Percentiles rank a stretch among this genome's conserved stretches.
phyloP scores from a whole-genome alignment of 306 rosid genomes.

The Rosa rugosa region DNA sequence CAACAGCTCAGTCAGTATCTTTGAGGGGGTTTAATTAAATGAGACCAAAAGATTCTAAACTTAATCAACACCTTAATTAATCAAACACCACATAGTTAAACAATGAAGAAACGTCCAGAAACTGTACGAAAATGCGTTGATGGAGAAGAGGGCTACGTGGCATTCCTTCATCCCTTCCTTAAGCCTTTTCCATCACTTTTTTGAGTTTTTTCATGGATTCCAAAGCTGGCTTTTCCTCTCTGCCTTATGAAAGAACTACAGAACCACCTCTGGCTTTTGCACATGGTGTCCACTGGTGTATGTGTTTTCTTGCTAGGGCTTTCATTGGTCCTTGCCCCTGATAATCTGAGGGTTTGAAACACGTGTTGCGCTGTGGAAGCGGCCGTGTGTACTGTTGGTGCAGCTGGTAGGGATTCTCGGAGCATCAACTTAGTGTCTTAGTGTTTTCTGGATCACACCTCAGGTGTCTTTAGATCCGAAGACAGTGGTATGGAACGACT shows the following conservation, averaged over 20 bases:
- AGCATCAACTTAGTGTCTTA: constrained; percentile 17
- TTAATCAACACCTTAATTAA: constrained; percentile 27
- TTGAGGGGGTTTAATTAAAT: constrained; percentile 32
- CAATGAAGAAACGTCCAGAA: constrained; percentile 32
- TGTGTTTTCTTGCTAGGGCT: not conserved
- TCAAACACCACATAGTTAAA: constrained; percentile 13
- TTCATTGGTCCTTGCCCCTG: not conserved
- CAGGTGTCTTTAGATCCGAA: constrained; percentile 49
- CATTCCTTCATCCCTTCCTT: constrained; percentile 40
- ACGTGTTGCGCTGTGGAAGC: constrained; percentile 39
- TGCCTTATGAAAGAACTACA: constrained; percentile 20
- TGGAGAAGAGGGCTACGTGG: constrained; percentile 49
- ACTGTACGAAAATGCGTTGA: constrained; percentile 46
- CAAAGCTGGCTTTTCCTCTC: constrained; percentile 52
- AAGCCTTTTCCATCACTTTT: constrained; percentile 34
- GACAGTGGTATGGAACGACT: constrained; percentile 27
- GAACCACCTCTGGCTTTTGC: constrained; percentile 41
- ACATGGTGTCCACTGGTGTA: constrained; percentile 46
- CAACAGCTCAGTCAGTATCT: constrained; percentile 61
- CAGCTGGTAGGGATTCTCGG: constrained; percentile 34
- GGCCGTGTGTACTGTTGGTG: constrained; percentile 1
- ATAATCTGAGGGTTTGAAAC: constrained; percentile 16
- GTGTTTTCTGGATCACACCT: constrained; percentile 38
- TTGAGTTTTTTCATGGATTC: constrained; percentile 60
- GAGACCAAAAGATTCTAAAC: constrained; percentile 39